Percentiles rank a stretch among this genome's conserved stretches.
phyloP scores from a whole-genome alignment of 2,329 filamentous ascomycete species.

The Calycina marina region DNA sequence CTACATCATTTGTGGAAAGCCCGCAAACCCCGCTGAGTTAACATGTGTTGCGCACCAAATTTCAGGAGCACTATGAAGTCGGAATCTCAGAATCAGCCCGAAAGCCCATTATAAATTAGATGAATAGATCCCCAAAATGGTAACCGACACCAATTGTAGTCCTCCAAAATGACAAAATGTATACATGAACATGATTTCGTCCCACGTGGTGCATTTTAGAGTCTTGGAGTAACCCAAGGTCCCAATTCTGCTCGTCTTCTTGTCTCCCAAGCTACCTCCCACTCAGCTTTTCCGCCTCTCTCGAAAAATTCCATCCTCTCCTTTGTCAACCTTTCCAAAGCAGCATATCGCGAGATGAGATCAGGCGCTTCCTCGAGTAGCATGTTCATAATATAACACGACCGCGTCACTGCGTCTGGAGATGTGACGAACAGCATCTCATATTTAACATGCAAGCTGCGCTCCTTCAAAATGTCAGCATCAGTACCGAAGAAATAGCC shows the following conservation, averaged over 20 bases:
- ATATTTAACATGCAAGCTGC: neutral
- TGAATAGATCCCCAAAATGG: no score
- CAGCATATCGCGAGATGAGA: neutral
- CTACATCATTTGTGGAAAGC: no score
- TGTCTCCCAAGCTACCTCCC: conserved; percentile 1
- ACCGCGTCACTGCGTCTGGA: neutral
- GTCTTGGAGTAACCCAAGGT: neutral
- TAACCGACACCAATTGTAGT: no score
- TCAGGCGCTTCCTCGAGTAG: conserved; percentile 1
- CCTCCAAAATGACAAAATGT: no score
- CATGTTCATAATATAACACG: conserved; percentile 1
- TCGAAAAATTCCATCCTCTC: neutral
- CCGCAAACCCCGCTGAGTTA: no score
- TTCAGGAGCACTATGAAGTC: no score
- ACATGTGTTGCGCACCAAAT: no score
- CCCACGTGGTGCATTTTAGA: no score
- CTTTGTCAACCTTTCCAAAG: neutral
- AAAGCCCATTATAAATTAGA: no score
- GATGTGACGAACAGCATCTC: neutral
- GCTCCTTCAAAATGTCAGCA: neutral
- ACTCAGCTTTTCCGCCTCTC: neutral
- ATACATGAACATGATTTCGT: no score
- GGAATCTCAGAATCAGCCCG: no score
- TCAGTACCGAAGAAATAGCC: neutral
- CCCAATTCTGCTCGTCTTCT: neutral